A percentile compares a stretch with the other conserved stretches of the same genome.
These are phyloP conservation scores for Plasmodium cynomolgi DNA, from an alignment of 169 alveolate species.

Conservation along the genomic window DNA sequence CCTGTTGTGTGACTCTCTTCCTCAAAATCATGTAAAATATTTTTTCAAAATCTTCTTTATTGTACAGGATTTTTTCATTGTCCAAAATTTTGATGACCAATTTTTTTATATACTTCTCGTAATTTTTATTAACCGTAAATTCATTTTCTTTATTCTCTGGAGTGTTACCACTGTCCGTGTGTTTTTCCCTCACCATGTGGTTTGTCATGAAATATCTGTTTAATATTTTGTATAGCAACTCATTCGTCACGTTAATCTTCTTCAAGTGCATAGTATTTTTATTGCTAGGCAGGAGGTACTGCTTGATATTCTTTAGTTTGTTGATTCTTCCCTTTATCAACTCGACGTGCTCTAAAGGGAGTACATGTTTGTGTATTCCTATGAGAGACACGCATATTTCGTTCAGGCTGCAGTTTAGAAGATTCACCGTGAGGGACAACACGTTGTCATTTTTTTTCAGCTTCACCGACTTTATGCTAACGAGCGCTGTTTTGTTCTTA, in stretches of 20 bases:
- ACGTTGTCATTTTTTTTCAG: constrained; percentile 52
- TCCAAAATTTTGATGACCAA: constrained; percentile 51
- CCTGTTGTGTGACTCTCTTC: constrained; percentile 1
- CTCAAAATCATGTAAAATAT: constrained; percentile 62
- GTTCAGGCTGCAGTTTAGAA: constrained; percentile 13
- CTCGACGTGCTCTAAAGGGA: constrained; percentile 37
- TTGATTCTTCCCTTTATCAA: constrained; percentile 28
- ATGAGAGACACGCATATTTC: constrained; percentile 47
- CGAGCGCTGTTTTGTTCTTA: constrained; percentile 15
- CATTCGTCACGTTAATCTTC: constrained; percentile 35
- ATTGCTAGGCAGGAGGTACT: constrained; percentile 15
- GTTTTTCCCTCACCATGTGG: constrained; percentile 10
- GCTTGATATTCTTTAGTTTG: constrained; percentile 9
- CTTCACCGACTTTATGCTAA: constrained; percentile 32
- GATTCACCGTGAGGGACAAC: constrained; percentile 25
- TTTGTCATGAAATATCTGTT: neutral
- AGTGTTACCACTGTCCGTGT: neutral
- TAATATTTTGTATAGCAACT: constrained; percentile 10
- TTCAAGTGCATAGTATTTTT: constrained; percentile 31
- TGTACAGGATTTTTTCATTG: constrained; percentile 51
- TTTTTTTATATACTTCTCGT: constrained; percentile 62
- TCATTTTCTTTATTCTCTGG: neutral
- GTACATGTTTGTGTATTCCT: constrained; percentile 22
- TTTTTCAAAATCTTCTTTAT: constrained; percentile 66
- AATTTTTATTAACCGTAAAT: constrained; percentile 19